Evolutionary conservation across 2,329 filamentous ascomycete genomes (phyloP).

Genomic region (Pseudogymnoascus sp.): DNA sequence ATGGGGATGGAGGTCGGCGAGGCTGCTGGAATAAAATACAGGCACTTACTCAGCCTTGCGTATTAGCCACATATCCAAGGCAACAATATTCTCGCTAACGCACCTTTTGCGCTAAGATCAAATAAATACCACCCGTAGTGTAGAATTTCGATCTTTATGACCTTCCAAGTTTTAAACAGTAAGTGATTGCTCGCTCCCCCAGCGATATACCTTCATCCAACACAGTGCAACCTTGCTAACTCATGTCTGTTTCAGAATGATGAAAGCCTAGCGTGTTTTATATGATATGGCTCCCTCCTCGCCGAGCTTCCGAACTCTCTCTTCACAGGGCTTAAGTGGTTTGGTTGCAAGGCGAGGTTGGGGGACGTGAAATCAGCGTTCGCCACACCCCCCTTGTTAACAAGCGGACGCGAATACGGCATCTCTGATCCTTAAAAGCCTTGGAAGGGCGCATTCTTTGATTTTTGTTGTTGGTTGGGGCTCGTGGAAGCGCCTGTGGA

Average conservation of each 20-base stretch:
- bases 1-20: neutral
- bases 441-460: conserved; percentile 43
- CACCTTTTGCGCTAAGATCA: conserved; percentile 6
- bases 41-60: neutral
- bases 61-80: neutral
- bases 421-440: conserved; percentile 72
- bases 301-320: conserved; percentile 73
- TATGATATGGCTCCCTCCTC: conserved; percentile 71
- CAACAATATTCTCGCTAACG: neutral
- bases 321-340: conserved; percentile 85
- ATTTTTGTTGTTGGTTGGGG: conserved; percentile 9
- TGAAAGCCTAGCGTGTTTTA: conserved; percentile 97
- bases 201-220: conserved; percentile 1
- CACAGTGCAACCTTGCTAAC: conserved; percentile 32
- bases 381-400: conserved; percentile 98
- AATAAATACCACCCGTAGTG: neutral
- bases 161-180: conserved; percentile 99
- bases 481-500: neutral
- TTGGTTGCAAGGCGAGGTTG: conserved; percentile 57
- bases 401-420: conserved; percentile 93
- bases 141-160: conserved; percentile 58
- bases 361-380: conserved; percentile 94
- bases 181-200: conserved; percentile 41
- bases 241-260: conserved; percentile 61
- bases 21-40: conserved; percentile 6